Percentiles rank a stretch among this genome's conserved stretches.
Evolutionary conservation across 148 eudicot genomes (phyloP).

Genomic region (Vaccinium myrtillus): DNA sequence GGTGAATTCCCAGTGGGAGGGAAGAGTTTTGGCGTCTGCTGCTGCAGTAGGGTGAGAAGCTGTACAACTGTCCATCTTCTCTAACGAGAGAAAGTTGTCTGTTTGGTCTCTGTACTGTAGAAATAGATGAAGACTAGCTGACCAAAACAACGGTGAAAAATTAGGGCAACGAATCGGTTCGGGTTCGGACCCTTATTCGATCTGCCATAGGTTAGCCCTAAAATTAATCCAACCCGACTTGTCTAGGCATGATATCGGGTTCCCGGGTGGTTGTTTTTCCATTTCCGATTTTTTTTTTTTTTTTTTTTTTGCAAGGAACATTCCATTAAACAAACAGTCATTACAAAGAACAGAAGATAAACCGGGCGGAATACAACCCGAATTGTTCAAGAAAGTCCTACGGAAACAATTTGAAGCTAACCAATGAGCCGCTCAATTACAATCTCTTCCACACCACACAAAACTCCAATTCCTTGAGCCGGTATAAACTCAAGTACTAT

Average conservation of each 20-base stretch:
- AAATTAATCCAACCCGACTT: background rate
- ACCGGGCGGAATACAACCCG: too few relatives aligned
- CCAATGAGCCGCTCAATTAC: too few relatives aligned
- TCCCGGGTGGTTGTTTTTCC: too few relatives aligned
- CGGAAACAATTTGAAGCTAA: too few relatives aligned
- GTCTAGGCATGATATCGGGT: background rate
- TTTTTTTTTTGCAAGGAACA: too few relatives aligned
- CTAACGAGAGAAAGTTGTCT: background rate
- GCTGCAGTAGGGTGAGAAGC: conserved; percentile 12
- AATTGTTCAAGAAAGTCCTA: too few relatives aligned
- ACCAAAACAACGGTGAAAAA: background rate
- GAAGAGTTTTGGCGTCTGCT: conserved; percentile 26
- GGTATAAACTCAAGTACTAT: too few relatives aligned
- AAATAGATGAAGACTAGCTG: background rate
- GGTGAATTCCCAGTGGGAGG: conserved; percentile 48
- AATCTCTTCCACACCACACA: too few relatives aligned
- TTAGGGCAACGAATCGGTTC: background rate
- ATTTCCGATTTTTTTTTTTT: too few relatives aligned
- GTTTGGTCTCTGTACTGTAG: background rate
- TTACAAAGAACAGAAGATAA: too few relatives aligned
- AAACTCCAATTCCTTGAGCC: too few relatives aligned
- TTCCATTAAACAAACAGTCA: too few relatives aligned
- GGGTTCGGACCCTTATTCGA: background rate
- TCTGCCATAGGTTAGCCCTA: background rate
- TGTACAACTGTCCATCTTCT: background rate